These are phyloP conservation scores for Hypoxylon sp. DNA, from an alignment of 2,329 filamentous ascomycete species.

Conservation along the genomic window DNA sequence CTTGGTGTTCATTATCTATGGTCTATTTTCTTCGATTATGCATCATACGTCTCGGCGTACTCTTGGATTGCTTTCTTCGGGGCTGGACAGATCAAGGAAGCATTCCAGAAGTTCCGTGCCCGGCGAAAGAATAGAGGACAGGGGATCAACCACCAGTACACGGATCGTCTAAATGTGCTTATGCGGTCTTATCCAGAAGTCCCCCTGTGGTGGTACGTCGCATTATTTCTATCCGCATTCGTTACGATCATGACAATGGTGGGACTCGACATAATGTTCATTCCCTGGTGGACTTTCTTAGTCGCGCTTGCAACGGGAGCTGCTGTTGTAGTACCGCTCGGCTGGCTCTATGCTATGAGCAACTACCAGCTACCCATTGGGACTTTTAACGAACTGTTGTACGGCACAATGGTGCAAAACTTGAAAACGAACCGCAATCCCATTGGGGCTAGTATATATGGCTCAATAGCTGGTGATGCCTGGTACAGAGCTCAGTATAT, in stretches of 20 bases:
- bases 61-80: constrained; percentile 72
- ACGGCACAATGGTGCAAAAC: constrained; percentile 71
- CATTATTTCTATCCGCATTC: constrained; percentile 65
- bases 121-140: constrained; percentile 52
- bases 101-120: constrained; percentile 60
- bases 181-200: constrained; percentile 71
- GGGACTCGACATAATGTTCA: constrained; percentile 67
- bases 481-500: constrained; percentile 73
- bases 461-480: constrained; percentile 71
- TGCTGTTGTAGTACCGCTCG: constrained; percentile 69
- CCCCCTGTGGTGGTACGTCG: constrained; percentile 70
- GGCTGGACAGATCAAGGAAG: constrained; percentile 62
- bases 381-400: constrained; percentile 72
- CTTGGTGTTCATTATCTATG: constrained; percentile 71
- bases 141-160: constrained; percentile 68
- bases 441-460: constrained; percentile 70
- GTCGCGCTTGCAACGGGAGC: constrained; percentile 69
- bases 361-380: constrained; percentile 69
- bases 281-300: constrained; percentile 73
- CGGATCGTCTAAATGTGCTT: constrained; percentile 71
- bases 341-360: constrained; percentile 72
- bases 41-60: constrained; percentile 70
- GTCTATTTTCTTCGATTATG: constrained; percentile 73
- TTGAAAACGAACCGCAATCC: constrained; percentile 68
- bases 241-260: constrained; percentile 65